Percentiles rank a stretch among this genome's conserved stretches.
Conservation (phyloP, 495 filamentous ascomycete species). For the Xylaria grammica region DNA sequence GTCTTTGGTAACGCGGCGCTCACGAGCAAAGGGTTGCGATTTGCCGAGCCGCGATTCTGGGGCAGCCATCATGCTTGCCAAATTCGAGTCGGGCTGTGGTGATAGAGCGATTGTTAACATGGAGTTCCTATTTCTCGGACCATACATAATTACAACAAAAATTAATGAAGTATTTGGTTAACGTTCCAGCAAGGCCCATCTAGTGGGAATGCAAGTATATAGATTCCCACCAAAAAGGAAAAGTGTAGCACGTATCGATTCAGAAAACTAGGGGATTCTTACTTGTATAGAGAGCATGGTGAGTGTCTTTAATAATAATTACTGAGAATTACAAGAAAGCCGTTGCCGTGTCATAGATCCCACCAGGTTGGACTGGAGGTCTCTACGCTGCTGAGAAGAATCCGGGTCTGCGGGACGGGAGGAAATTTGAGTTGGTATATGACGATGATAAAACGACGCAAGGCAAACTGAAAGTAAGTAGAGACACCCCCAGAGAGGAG, state of each 20-base stretch:
- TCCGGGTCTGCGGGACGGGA: not conserved
- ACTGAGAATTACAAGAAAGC: not conserved
- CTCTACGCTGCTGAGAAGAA: not conserved
- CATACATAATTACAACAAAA: not conserved
- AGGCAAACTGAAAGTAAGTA: not conserved
- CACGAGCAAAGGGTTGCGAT: slow-evolving; percentile 53
- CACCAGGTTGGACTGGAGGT: slow-evolving; percentile 6
- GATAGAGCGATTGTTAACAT: slow-evolving; percentile 14
- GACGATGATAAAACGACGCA: not conserved
- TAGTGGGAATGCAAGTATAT: not conserved
- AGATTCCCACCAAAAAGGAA: not conserved
- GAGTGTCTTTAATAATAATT: not conserved
- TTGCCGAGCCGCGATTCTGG: slow-evolving; percentile 56
- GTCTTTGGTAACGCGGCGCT: slow-evolving; percentile 72
- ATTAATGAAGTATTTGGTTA: not conserved
- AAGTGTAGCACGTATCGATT: not conserved
- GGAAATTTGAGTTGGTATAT: not conserved
- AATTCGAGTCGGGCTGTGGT: slow-evolving; percentile 37
- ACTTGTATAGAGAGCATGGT: slow-evolving; percentile 24
- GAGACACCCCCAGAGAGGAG: not conserved
- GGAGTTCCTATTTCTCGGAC: not conserved
- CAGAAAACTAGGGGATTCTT: not conserved
- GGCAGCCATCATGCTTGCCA: slow-evolving; percentile 53
- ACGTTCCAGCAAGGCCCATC: not conserved
- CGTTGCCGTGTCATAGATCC: not conserved